These are phyloP conservation scores for Aspergillus eucalypticola DNA, from an alignment of 2,329 filamentous ascomycete genomes.

Conservation along the genomic window DNA sequence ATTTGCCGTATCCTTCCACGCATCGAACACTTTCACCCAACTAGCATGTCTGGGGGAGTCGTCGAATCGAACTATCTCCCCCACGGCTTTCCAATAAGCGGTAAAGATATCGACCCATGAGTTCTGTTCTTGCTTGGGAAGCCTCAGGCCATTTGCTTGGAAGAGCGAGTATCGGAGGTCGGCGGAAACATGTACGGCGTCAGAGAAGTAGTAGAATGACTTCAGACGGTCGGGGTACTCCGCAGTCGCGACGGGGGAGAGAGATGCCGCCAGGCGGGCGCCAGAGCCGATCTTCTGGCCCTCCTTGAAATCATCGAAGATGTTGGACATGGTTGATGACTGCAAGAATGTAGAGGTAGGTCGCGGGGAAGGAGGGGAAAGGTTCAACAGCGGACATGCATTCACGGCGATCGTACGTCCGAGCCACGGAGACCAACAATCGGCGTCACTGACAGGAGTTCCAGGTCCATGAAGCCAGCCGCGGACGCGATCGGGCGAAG, in stretches of 20 bases:
- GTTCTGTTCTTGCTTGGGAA: constrained; percentile 67
- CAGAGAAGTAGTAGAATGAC: constrained; percentile 71
- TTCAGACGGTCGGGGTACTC: constrained; percentile 66
- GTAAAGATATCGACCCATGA: constrained; percentile 88
- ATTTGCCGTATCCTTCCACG: constrained; percentile 83
- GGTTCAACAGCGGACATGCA: neutral
- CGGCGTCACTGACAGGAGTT: neutral
- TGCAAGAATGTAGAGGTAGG: neutral
- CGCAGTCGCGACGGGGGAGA: constrained; percentile 68
- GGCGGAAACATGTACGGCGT: constrained; percentile 62
- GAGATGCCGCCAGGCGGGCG: constrained; percentile 69
- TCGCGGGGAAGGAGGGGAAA: neutral
- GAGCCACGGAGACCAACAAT: neutral
- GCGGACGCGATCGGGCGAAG: constrained; percentile 8
- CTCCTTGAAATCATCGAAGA: constrained; percentile 72
- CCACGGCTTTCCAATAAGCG: constrained; percentile 79
- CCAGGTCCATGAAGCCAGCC: neutral
- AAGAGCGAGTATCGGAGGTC: constrained; percentile 73
- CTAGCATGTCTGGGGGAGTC: constrained; percentile 57
- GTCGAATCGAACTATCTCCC: constrained; percentile 69
- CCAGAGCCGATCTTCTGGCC: constrained; percentile 68
- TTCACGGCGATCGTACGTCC: neutral
- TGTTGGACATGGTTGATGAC: constrained; percentile 63
- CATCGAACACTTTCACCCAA: constrained; percentile 80
- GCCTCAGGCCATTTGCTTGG: constrained; percentile 56